phyloP scores from a whole-genome alignment of 2,329 filamentous ascomycete species.

The Clonostachys rhizophaga region DNA sequence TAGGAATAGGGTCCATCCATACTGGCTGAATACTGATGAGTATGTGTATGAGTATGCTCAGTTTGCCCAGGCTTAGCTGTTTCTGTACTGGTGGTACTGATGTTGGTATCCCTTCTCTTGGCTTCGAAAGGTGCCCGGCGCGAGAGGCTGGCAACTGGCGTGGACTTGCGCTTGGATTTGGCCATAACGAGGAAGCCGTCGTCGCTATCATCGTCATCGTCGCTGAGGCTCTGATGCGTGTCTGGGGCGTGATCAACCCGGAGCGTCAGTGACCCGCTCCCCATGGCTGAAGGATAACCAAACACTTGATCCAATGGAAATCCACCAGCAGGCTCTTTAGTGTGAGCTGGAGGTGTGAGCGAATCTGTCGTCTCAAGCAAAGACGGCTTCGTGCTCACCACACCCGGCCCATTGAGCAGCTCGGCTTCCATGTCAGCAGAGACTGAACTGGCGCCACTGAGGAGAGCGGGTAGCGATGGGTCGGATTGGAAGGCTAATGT shows the following conservation, averaged over 20 bases:
- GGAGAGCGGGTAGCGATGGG: constrained; percentile 56
- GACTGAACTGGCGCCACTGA: constrained; percentile 61
- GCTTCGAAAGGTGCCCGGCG: constrained; percentile 22
- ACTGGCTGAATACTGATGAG: too few species aligned
- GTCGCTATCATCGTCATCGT: constrained; percentile 36
- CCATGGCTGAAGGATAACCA: constrained; percentile 21
- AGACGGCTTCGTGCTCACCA: constrained; percentile 32
- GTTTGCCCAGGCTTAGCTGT: constrained; percentile 46
- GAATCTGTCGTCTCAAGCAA: constrained; percentile 48
- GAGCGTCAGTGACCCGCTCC: constrained; percentile 20
- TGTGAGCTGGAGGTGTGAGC: constrained; percentile 45
- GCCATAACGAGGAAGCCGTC: constrained; percentile 51
- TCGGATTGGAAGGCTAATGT: constrained; percentile 56
- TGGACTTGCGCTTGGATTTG: constrained; percentile 40
- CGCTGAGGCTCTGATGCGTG: constrained; percentile 7
- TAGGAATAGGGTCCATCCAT: too few species aligned
- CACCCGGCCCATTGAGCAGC: constrained; percentile 45
- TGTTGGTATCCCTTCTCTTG: constrained; percentile 53
- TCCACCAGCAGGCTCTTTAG: constrained; percentile 37
- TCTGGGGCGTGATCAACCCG: constrained; percentile 10
- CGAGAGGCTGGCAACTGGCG: neutral
- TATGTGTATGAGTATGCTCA: too few species aligned
- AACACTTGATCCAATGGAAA: constrained; percentile 41
- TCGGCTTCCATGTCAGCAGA: constrained; percentile 60
- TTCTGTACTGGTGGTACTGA: constrained; percentile 57